These are phyloP conservation scores for Solanum bukasovii DNA, from an alignment of 257 asterid species.

Conservation along the genomic window DNA sequence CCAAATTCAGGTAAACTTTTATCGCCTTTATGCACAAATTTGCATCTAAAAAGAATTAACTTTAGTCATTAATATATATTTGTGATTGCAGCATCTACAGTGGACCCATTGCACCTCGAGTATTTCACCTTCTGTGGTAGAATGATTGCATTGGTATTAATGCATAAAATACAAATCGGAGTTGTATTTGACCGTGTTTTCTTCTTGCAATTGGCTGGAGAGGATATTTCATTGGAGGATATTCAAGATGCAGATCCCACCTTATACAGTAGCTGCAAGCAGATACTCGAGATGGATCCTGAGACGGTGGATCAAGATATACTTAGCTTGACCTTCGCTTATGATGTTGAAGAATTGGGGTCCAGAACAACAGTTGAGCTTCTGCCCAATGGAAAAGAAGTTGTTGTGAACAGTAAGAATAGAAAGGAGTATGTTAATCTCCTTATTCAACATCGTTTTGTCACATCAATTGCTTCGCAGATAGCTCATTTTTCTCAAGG, in stretches of 20 bases:
- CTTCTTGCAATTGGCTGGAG: neutral
- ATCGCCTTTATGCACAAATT: neutral
- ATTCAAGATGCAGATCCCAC: neutral
- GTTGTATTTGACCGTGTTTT: neutral
- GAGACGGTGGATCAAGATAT: conserved; percentile 64
- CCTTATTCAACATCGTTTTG: no score
- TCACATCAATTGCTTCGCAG: no score
- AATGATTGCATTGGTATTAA: conserved; percentile 36
- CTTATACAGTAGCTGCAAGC: neutral
- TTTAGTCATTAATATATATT: no score
- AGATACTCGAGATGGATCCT: conserved; percentile 28
- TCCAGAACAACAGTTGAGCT: conserved; percentile 16
- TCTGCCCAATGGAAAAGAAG: no score
- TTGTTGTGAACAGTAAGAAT: no score
- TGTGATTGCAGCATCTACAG: neutral
- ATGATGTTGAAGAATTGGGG: conserved; percentile 16
- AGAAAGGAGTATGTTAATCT: no score
- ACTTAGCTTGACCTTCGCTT: conserved; percentile 8
- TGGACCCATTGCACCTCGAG: conserved; percentile 68
- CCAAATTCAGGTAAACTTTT: neutral
- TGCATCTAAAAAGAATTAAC: no score
- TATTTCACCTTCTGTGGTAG: conserved; percentile 73
- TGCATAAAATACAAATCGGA: neutral
- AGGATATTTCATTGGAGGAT: neutral
- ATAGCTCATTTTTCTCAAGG: no score